Evolutionary conservation across 305 asterid species (phyloP).

Genomic region (Fraxinus velutina): DNA sequence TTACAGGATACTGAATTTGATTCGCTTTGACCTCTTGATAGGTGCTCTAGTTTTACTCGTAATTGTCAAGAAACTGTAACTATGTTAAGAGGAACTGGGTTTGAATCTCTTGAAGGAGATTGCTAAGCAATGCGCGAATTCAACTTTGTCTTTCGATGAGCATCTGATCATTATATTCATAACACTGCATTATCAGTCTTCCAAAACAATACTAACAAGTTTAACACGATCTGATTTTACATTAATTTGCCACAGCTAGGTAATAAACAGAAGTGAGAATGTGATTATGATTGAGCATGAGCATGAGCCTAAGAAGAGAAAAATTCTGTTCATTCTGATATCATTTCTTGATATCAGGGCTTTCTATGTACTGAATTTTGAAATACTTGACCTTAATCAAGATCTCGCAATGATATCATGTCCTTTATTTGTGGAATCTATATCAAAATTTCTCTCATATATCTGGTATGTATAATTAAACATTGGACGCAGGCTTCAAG

Average conservation of each 20-base stretch:
- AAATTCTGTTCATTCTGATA: not conserved
- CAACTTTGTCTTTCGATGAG: not conserved
- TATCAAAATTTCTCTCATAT: not conserved
- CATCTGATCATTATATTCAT: not conserved
- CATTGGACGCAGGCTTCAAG: conserved; percentile 63
- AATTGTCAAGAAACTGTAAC: not conserved
- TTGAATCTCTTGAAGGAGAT: not conserved
- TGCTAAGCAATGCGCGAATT: not conserved
- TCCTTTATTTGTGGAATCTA: not conserved
- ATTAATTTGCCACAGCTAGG: not conserved
- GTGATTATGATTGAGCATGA: not conserved
- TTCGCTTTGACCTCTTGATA: not conserved
- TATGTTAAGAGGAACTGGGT: not conserved
- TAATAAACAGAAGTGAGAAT: not conserved
- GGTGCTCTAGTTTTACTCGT: not conserved
- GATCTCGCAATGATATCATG: not conserved
- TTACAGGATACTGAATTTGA: not conserved
- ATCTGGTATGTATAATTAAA: not conserved
- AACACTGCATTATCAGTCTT: not conserved
- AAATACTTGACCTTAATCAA: not conserved
- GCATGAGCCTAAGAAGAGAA: not conserved
- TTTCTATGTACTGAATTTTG: not conserved
- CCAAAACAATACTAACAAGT: not conserved
- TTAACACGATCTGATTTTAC: not conserved
- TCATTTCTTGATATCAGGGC: not conserved